A percentile compares a stretch with the other conserved stretches of the same genome.
Evolutionary conservation across 2,329 filamentous ascomycete genomes (phyloP).

Genomic region (Phialophora chinensis): DNA sequence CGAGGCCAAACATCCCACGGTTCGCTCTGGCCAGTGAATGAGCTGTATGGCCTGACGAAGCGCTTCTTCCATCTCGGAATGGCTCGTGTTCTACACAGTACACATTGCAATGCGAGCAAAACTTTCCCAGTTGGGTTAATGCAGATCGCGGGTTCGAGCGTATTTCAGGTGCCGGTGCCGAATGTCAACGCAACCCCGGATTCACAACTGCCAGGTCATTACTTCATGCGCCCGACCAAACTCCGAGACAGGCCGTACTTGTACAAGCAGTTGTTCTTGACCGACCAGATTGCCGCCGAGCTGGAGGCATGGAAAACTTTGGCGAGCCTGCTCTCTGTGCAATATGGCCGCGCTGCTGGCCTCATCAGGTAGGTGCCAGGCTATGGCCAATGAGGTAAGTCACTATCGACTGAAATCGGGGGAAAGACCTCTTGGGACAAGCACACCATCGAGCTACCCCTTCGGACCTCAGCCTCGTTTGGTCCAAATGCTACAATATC

Average conservation of each 20-base stretch:
- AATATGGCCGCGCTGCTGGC: neutral
- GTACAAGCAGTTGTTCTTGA: neutral
- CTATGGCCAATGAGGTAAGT: neutral
- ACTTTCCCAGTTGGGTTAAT: neutral
- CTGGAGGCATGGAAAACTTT: neutral
- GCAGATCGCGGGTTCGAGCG: neutral
- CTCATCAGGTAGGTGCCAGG: neutral
- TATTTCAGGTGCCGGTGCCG: neutral
- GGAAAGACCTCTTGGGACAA: neutral
- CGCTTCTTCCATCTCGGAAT: neutral
- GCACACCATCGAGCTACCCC: neutral
- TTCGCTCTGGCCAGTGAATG: neutral
- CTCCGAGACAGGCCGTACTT: neutral
- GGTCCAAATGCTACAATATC: neutral
- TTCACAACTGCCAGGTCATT: neutral
- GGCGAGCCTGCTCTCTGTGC: neutral
- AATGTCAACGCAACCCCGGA: neutral
- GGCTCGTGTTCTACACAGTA: neutral
- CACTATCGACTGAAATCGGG: neutral
- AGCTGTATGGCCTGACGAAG: neutral
- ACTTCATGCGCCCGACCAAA: neutral
- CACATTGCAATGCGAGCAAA: neutral
- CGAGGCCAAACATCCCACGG: neutral
- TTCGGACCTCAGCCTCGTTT: neutral
- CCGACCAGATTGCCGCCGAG: neutral